Evolutionary conservation across 352 stramenopile species (phyloP), one percentile per base, ranked within the genome.

Genomic region (Thalassiosira mediterranea): DNA sequence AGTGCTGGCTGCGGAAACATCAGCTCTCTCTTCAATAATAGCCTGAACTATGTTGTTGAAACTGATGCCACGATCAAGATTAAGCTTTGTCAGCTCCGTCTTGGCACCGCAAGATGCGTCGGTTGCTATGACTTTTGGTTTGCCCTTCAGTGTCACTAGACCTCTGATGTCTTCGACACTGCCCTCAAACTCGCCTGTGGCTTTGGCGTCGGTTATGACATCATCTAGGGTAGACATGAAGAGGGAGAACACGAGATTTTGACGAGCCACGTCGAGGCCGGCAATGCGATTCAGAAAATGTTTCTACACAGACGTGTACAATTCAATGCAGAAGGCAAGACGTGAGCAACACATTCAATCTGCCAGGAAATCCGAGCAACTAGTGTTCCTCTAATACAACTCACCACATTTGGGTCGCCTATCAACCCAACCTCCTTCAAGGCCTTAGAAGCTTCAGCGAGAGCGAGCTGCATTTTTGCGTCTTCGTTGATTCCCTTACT

Each of bases 161-260:
- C 81, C 84, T 46, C 51, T 57, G 13, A 91, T 60, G 64, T 89
- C 81, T 71, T 88, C 81, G 21, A 87, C 81, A 28, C 78, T 87
- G 25, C 88, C 89, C 63, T 92, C 87, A 73, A 87, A 88, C 37
- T 88, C 76, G n/a, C 80, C 80, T 0, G 65, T 83, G 11, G 65
- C 58, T 44, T 84, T 88, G 0, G 80, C 71, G 32, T 76, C 70
- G 11, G 56, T 48, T 8, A 87, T 71, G 7, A 87, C 65, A 57
- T 83, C 65, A 63, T 82, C 74, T 10, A 87, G 57, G 4, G 74
- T 79, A 3, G 69, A 47, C 65, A 82, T 76, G 40, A 87, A 87
- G 1, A 87, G 47, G 31, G 59, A 71, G 47, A 84, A 84, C 3
- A 82, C 60, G 8, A 87, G 40, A 10, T 49, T 72, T 62, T 87